Evolutionary conservation across 2,329 filamentous ascomycete genomes (phyloP), one percentile per base, ranked within the genome.

Genomic region (Fusarium verticillioides): DNA sequence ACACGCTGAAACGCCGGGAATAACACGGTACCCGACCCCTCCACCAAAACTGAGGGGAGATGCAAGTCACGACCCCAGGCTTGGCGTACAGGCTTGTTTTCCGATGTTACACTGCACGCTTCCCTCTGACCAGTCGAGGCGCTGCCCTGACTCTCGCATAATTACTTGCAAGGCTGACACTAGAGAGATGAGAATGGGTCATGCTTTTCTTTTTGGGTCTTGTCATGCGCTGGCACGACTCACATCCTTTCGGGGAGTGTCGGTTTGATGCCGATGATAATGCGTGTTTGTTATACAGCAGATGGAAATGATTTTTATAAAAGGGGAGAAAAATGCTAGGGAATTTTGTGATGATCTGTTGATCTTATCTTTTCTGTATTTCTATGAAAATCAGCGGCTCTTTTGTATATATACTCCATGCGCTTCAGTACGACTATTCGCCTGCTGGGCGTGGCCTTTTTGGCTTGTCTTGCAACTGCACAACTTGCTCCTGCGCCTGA

Each of bases 181-280:
- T 39, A 19, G 32, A 26, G 65, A 37, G 30, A 42, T 44, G 28
- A 26, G 30, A 9, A 28, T 46, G 58, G 46, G 42, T 57, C 60
- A 70, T 49, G 34, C 36, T 39, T 37, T 69, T 63, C 37, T 32
- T 70, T 70, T 64, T 21, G 19, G 40, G 36, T 26, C 30, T 37
- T 23, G 66, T 70, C 66, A 69, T 69, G 66, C 44, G 66, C 46
- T 69, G 66, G 52, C 66, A 53, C 32, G 44, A 65, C 30, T 63
- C 26, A n/a, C 46, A 57, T 65, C 18, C 12, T 21, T n/a, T 49
- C 70, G 70, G 70, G 70, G 70, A 72, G 59, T 69, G 40, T 72
- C 70, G 70, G 69, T 69, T 43, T 49, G 37, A 34, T 42, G 32
- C 70, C 64, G 70, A 44, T 32, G 32, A 37, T 34, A 60, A 19